phyloP scores from a whole-genome alignment of 2,329 filamentous ascomycete species.

The Fusarium heterosporum region DNA sequence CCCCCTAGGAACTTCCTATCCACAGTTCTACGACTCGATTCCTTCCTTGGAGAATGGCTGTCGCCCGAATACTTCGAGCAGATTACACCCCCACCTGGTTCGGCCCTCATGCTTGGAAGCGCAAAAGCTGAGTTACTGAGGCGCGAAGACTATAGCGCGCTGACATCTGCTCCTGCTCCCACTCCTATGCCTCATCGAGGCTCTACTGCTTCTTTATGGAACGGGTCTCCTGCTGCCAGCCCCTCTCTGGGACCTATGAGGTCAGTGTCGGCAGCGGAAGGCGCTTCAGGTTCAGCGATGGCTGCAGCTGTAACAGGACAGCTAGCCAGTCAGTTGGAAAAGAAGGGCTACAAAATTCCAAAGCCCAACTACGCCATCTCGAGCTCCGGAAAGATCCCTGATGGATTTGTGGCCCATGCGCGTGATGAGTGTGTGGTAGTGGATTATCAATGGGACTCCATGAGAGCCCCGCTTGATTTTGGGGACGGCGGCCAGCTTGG shows the following conservation, averaged over 20 bases:
- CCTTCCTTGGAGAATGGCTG: slow-evolving; percentile 95
- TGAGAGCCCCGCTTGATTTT: slow-evolving; percentile 81
- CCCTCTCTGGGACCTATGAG: slow-evolving; percentile 39
- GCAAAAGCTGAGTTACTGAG: slow-evolving; percentile 89
- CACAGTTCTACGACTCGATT: slow-evolving; percentile 82
- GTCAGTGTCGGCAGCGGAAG: slow-evolving; percentile 42
- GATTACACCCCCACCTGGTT: slow-evolving; percentile 88
- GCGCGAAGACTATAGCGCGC: slow-evolving; percentile 73
- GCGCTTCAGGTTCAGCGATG: slow-evolving; percentile 49
- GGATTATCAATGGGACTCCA: slow-evolving; percentile 98
- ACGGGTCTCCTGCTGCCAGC: slow-evolving; percentile 47
- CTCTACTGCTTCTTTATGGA: slow-evolving; percentile 51
- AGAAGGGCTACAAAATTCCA: slow-evolving; percentile 76
- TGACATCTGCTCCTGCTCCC: slow-evolving; percentile 49
- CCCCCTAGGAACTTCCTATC: slow-evolving; percentile 60
- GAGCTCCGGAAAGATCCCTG: slow-evolving; percentile 81
- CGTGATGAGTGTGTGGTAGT: slow-evolving; percentile 85
- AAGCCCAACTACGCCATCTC: slow-evolving; percentile 87
- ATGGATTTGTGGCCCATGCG: slow-evolving; percentile 90
- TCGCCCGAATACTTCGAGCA: slow-evolving; percentile 92
- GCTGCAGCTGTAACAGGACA: slow-evolving; percentile 52
- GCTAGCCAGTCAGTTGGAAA: slow-evolving; percentile 42
- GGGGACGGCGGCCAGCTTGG: slow-evolving; percentile 88
- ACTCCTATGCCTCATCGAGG: slow-evolving; percentile 35
- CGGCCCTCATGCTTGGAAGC: slow-evolving; percentile 85